phyloP scores from a whole-genome alignment of 225 moss, liverwort and hornwort genomes.

The Polytrichum commune region DNA sequence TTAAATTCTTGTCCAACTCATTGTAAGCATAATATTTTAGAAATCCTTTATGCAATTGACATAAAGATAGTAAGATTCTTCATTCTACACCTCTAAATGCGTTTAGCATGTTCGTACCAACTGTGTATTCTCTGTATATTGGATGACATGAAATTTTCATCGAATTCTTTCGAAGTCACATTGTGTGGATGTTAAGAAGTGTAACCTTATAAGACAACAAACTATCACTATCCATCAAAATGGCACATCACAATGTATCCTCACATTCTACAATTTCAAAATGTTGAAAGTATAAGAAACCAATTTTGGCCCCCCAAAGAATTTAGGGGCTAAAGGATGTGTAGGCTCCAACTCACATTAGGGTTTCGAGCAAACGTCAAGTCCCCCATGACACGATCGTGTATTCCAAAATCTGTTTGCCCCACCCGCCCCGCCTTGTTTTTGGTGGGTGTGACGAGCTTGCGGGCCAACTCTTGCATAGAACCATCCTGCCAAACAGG shows the following conservation, averaged over 20 bases:
- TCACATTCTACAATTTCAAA: too few species aligned
- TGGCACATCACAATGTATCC: too few species aligned
- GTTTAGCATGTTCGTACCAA: too few species aligned
- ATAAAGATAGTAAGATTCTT: neutral
- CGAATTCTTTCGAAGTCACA: too few species aligned
- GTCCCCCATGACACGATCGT: conserved; percentile 48
- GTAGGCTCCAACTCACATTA: conserved; percentile 1
- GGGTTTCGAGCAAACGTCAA: conserved; percentile 14
- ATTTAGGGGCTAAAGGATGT: too few species aligned
- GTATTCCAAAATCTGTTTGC: conserved; percentile 20
- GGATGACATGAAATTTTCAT: too few species aligned
- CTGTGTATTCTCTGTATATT: too few species aligned
- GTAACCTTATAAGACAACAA: too few species aligned
- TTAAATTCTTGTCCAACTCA: neutral
- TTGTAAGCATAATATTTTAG: neutral
- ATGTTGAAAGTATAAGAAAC: too few species aligned
- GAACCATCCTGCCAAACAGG: conserved; percentile 38
- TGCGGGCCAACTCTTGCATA: conserved; percentile 19
- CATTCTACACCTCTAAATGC: neutral
- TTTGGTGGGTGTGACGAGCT: conserved; percentile 13
- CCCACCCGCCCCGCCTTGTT: conserved; percentile 1
- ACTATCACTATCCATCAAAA: too few species aligned
- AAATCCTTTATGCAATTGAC: neutral
- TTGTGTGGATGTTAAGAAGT: too few species aligned
- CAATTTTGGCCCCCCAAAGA: too few species aligned